These are phyloP conservation scores for Apophysomyces elegans DNA, from an alignment of 371 early-diverging fungal species.

Conservation along the genomic window DNA sequence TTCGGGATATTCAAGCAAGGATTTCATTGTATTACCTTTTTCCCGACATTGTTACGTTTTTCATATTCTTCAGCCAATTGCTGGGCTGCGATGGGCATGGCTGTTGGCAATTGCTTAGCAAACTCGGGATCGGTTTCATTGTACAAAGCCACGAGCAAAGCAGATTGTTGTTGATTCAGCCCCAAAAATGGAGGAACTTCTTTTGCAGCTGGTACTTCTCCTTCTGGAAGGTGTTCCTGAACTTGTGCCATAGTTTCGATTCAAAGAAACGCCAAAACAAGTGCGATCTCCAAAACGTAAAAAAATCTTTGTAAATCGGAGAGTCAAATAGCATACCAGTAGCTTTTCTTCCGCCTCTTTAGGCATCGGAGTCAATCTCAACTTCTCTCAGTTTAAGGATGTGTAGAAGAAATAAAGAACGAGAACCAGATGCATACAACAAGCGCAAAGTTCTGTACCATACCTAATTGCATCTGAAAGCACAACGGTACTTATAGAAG, in stretches of 20 bases:
- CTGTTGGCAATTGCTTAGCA: slow-evolving; percentile 58
- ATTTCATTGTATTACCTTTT: slow-evolving; percentile 39
- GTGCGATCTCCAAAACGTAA: too few relatives aligned
- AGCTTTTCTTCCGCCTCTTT: too few relatives aligned
- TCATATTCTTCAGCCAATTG: slow-evolving; percentile 57
- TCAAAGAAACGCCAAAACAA: too few relatives aligned
- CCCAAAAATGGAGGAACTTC: slow-evolving; percentile 59
- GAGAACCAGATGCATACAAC: too few relatives aligned
- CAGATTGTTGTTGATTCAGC: slow-evolving; percentile 59
- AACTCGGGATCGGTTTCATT: slow-evolving; percentile 63
- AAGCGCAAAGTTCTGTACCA: too few relatives aligned
- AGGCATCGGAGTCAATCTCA: too few relatives aligned
- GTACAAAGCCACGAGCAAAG: slow-evolving; percentile 60
- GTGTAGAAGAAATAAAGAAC: too few relatives aligned
- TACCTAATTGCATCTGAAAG: too few relatives aligned
- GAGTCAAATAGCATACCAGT: too few relatives aligned
- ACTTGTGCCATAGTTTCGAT: slow-evolving; percentile 1
- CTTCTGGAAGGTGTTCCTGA: slow-evolving; percentile 12
- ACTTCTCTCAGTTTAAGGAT: too few relatives aligned
- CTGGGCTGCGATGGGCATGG: slow-evolving; percentile 61
- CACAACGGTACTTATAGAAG: too few relatives aligned
- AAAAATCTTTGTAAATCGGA: too few relatives aligned
- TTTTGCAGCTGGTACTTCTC: slow-evolving; percentile 14
- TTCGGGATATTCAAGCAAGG: not conserved
- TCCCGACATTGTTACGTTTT: slow-evolving; percentile 60